Evolutionary conservation across 2,329 filamentous ascomycete genomes (phyloP), one percentile per base, ranked within the genome.

Genomic region (Clonostachys byssicola): DNA sequence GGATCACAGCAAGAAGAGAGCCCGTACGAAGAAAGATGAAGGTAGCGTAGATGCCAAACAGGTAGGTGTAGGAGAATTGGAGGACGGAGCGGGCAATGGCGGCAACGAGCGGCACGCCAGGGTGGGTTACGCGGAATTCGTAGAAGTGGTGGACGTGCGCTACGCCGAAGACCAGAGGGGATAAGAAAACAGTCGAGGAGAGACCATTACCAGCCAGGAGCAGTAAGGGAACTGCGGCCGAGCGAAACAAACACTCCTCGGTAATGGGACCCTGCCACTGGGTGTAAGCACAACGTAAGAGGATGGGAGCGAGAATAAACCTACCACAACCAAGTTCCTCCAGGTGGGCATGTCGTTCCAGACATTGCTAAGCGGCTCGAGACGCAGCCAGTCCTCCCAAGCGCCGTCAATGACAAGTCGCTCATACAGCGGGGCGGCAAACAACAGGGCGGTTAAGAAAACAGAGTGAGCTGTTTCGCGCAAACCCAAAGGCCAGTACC

Each of bases 61-160:
- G 67, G 7, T 89, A 92, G 0, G 94, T 99, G 67, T 95, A 99
- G 5, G 78, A 74, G 58, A 99, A 86, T 63, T 97, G 94, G 54
- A 97, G 78, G 12, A 91, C 54, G 3, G 89, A 90, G 44, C 89
- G 83, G 30, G 88, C 61, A 6, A 94, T 59, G 7, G 86, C 83
- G 3, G 80, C 74, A 1, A 75, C 54, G 12, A 85, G 60, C 1
- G 88, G 80, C 2, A 86, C 83, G 52, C 81, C 74, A 9, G 89
- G 89, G 57, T 95, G 83, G 2, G 87, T 89, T 48, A 95, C 74
- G 48, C 87, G 80, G 67, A 95, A 96, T 69, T 97, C 94, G 71
- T 96, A 95, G 64, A 95, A 90, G 69, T 99, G 94, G 68, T 99
- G 92, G 43, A 95, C 68, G 68, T 99, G 94, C 8, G 94, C 92